phyloP scores from a whole-genome alignment of 768 basidiomycete genomes.

The Agaricus subrufescens region DNA sequence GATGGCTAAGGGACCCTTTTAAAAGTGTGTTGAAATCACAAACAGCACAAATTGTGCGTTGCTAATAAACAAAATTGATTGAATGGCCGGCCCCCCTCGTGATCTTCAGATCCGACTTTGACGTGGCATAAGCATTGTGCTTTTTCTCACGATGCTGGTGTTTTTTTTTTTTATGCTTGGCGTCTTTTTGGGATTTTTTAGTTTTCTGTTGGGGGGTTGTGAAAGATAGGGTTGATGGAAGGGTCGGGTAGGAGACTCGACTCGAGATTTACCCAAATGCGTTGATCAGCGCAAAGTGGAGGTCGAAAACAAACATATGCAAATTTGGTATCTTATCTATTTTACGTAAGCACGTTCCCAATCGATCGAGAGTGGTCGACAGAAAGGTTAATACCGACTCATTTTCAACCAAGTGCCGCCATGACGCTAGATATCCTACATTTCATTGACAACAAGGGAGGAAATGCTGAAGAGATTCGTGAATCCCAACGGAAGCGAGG shows the following conservation, averaged over 20 bases:
- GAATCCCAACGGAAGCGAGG: slow-evolving; percentile 92
- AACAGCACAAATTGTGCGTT: too few relatives aligned
- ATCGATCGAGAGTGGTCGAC: slow-evolving; percentile 3
- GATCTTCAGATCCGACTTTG: too few relatives aligned
- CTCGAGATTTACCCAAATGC: neutral
- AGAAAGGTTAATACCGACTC: neutral
- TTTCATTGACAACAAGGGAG: slow-evolving; percentile 87
- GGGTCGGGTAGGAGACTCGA: too few relatives aligned
- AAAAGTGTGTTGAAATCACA: too few relatives aligned
- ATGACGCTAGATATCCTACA: slow-evolving; percentile 83
- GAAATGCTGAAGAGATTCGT: slow-evolving; percentile 84
- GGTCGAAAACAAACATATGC: neutral
- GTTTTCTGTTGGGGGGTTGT: too few relatives aligned
- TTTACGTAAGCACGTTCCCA: neutral
- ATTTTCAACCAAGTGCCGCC: slow-evolving; percentile 4
- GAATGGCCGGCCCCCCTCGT: too few relatives aligned
- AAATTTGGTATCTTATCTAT: neutral
- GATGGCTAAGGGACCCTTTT: neutral
- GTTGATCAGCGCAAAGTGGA: neutral
- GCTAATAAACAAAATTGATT: too few relatives aligned
- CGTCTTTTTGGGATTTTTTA: too few relatives aligned
- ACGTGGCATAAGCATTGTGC: too few relatives aligned
- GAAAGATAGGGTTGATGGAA: too few relatives aligned
- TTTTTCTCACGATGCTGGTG: neutral
- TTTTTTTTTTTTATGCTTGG: neutral